Conservation (phyloP, 2,329 filamentous ascomycete genomes). For the Aotearoamyces nothofagi region DNA sequence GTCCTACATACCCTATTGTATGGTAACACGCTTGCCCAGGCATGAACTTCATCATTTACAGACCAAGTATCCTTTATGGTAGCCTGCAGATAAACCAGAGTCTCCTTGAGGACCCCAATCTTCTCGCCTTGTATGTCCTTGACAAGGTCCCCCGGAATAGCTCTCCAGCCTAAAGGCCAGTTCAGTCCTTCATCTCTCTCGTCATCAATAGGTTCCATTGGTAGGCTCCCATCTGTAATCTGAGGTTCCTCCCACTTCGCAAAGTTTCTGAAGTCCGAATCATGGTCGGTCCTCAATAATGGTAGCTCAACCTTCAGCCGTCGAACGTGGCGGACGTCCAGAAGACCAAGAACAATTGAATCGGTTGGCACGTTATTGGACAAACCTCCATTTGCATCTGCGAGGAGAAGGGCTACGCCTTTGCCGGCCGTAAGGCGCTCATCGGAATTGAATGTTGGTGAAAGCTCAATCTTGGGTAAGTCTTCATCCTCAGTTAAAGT, state of each 20-base stretch:
- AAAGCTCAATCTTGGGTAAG: conserved; percentile 8
- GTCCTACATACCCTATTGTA: conserved; percentile 14
- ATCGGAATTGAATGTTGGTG: conserved; percentile 5
- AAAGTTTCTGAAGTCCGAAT: conserved; percentile 14
- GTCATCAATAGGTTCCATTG: conserved; percentile 14
- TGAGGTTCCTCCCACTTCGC: conserved; percentile 13
- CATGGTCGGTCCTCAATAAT: conserved; percentile 14
- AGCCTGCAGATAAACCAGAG: conserved; percentile 10
- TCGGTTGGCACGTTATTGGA: conserved; percentile 6
- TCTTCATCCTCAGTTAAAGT: conserved; percentile 4
- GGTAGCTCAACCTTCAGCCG: conserved; percentile 13
- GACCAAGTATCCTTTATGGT: conserved; percentile 10
- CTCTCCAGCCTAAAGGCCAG: conserved; percentile 9
- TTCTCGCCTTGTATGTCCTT: conserved; percentile 14
- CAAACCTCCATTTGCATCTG: conserved; percentile 3
- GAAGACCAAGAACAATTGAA: conserved; percentile 6
- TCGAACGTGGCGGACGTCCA: conserved; percentile 4
- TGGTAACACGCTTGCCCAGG: conserved; percentile 8
- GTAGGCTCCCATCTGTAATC: conserved; percentile 14
- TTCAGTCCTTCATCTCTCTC: conserved; percentile 13
- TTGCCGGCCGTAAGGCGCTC: conserved; percentile 12
- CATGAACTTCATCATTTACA: conserved; percentile 8
- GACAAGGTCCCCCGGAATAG: conserved; percentile 7
- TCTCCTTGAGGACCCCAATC: conserved; percentile 12
- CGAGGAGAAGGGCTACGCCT: conserved; percentile 11